Evolutionary conservation across 2,329 filamentous ascomycete species (phyloP), one percentile per base, ranked within the genome.

Genomic region (Clarireedia homoeocarpa): DNA sequence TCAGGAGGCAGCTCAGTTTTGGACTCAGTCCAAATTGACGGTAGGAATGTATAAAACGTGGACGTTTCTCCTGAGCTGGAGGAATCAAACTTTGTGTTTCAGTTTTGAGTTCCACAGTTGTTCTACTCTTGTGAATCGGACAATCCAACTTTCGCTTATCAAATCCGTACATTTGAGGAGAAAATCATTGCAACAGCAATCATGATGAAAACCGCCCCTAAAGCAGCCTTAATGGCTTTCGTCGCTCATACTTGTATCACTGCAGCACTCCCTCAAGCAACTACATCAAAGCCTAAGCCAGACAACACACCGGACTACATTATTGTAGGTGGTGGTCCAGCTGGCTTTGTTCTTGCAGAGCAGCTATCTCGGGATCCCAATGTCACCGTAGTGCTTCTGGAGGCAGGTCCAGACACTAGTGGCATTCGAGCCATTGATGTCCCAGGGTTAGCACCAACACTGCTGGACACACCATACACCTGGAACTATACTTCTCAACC

Each of bases 291-390:
- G 4, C 42, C 20, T 10, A 23, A 17, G 20, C 42, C 27, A 7
- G 34, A 48, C 47, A 36, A 6, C 26, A 38, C 47, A 12, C n/a
- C 26, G 15, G 53, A 55, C 38, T 55, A 49, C 26, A n/a, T 55
- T 12, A 36, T 55, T 36, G 7, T 55, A 15, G 53, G 53, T 30
- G 53, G 53, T 23, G 53, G 53, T 26, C 45, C 39, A 9, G 47
- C 53, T 23, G 53, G 53, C 17, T 49, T 46, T 27, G 39, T 46
- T 15, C 20, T 55, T 36, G 53, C 53, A 17, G 26, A 23, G 20
- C 17, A 30, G 36, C 14, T 27, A 50, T 17, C 40, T 23, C 17
- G 38, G 45, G 34, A 23, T 9, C 15, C 17, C 39, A 38, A n/a
- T 49, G 27, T 34, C 1, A 34, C 53, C 3, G 45, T 56, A 40